Evolutionary conservation across 106 monocot genomes (phyloP), one percentile per base, ranked within the genome.

Genomic region (Platanthera guangdongensis): DNA sequence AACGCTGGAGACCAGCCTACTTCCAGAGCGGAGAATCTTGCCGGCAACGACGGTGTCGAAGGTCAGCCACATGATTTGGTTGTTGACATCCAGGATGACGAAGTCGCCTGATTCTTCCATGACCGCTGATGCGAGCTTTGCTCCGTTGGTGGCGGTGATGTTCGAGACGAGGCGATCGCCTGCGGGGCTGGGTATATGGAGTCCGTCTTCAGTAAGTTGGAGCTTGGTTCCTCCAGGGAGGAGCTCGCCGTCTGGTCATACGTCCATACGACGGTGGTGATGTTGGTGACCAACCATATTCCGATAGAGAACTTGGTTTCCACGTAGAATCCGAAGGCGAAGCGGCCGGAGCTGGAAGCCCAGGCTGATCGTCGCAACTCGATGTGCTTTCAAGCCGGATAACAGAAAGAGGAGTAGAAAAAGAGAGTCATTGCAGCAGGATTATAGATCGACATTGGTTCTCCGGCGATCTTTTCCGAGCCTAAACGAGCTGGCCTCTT

Each of bases 61-160:
- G 60, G 72, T 84, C 8, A 28, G 22, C 84, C 80, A 84, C 0
- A 18, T 15, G 25, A 30, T 8, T 2, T n/a, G 0, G 9, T 9
- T 9, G 25, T 51, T 73, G 28, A 72, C 30, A n/a, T 76, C 46
- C 14, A 64, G 73, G 55, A 84, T 30, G 55, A 84, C 64, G 64
- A 84, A 80, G 77, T 80, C 73, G 52, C 84, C 84, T 2, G 76
- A 63, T 9, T 84, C 77, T 21, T 14, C 64, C 73, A 84, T 80
- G 9, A 52, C 16, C 11, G 84, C 73, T 1, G 52, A 52, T 8
- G n/a, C 3, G 7, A 69, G 74, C 16, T 32, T 18, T 1, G 9
- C 4, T 1, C 2, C 7, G 18, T 4, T 3, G 60, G 30, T 51
- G 47, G 21, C 6, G 47, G 60, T 49, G 11, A 28, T 15, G 30